A percentile compares a stretch with the other conserved stretches of the same genome.
phyloP scores from a whole-genome alignment of 169 alveolate genomes.

The Cryptosporidium viatorum region DNA sequence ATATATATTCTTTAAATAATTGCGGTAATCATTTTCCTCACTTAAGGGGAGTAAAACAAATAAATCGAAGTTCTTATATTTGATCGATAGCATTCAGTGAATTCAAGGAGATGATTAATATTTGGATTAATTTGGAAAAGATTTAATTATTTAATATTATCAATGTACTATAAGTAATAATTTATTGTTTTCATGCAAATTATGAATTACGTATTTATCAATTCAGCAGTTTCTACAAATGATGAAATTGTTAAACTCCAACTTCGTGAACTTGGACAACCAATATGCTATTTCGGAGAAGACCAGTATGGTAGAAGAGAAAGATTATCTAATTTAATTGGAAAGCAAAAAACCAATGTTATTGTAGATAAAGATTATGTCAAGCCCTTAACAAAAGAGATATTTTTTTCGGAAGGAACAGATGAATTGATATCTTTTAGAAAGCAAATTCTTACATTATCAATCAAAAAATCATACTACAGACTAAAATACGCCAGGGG shows the following conservation, averaged over 20 bases:
- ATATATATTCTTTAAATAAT: neutral
- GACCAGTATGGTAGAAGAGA: constrained; percentile 52
- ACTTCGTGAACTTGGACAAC: constrained; percentile 70
- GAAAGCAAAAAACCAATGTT: neutral
- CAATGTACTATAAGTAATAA: neutral
- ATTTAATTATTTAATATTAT: neutral
- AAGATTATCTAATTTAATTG: constrained; percentile 27
- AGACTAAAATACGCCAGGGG: constrained; percentile 45
- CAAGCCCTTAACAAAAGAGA: neutral
- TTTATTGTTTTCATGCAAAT: neutral
- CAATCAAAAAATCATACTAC: constrained; percentile 32
- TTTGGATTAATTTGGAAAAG: neutral
- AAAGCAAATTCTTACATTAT: constrained; percentile 4
- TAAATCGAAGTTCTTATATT: neutral
- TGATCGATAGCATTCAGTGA: neutral
- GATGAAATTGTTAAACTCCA: constrained; percentile 33
- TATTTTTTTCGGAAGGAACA: constrained; percentile 54
- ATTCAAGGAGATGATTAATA: neutral
- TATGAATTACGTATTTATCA: neutral
- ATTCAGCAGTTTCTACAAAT: constrained; percentile 45
- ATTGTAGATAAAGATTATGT: neutral
- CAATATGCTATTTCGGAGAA: constrained; percentile 69
- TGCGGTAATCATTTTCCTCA: neutral
- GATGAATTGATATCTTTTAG: constrained; percentile 21
- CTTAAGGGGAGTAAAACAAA: neutral